These are phyloP conservation scores for Colletotrichum kahawae DNA, from an alignment of 2,329 filamentous ascomycete genomes.

Conservation along the genomic window DNA sequence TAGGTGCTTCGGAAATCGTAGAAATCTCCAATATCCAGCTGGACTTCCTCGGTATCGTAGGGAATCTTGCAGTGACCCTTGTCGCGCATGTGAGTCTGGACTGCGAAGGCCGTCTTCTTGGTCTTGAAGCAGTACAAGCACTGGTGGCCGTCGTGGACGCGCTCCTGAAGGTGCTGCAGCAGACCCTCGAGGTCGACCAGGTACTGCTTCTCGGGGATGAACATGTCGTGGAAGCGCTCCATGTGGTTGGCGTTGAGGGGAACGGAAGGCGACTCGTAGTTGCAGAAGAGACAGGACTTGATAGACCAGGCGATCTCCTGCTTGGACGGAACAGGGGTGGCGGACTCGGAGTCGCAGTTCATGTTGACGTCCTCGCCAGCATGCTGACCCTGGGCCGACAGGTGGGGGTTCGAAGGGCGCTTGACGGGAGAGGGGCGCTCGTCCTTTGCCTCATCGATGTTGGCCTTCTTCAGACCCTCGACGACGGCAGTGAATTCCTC, in stretches of 20 bases:
- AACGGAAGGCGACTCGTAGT: conserved; percentile 77
- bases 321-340: conserved; percentile 40
- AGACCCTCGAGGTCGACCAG: conserved; percentile 84
- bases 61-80: conserved; percentile 97
- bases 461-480: conserved; percentile 76
- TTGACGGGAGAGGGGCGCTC: conserved; percentile 56
- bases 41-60: conserved; percentile 85
- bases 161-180: conserved; percentile 77
- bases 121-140: conserved; percentile 89
- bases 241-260: conserved; percentile 86
- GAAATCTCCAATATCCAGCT: conserved; percentile 92
- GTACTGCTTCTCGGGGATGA: conserved; percentile 88
- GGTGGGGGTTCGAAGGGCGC: conserved; percentile 57
- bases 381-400: conserved; percentile 46
- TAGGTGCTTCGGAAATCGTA: conserved; percentile 98
- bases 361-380: conserved; percentile 39
- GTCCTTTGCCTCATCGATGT: conserved; percentile 57
- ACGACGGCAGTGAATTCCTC: conserved; percentile 80
- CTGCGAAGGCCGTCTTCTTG: conserved; percentile 77
- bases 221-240: conserved; percentile 92
- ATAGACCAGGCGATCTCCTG: conserved; percentile 47
- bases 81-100: conserved; percentile 97
- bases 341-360: conserved; percentile 48
- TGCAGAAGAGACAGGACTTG: conserved; percentile 86
- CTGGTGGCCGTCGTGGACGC: conserved; percentile 79